A percentile compares a stretch with the other conserved stretches of the same genome.
Conservation (phyloP, 169 alveolate genomes). For the Plasmodium sp. region DNA sequence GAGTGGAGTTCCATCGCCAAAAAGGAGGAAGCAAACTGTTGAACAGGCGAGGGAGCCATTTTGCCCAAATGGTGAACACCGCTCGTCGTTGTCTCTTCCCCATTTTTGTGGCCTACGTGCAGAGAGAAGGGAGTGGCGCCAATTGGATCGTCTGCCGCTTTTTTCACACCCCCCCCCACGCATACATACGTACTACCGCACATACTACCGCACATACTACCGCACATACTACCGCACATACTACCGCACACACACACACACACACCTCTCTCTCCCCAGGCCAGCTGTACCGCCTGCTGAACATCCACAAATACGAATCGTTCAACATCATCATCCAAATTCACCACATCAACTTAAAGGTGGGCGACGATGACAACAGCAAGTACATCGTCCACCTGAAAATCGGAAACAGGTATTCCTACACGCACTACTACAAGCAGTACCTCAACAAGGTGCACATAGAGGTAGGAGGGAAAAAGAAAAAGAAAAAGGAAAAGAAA, state of each 20-base stretch:
- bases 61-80: background rate
- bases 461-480: constrained; percentile 18
- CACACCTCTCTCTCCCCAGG: background rate
- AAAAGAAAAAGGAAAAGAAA: background rate
- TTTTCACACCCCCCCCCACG: background rate
- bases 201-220: too few species aligned
- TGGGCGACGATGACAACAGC: constrained; percentile 53
- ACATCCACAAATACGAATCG: constrained; percentile 60
- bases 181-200: background rate
- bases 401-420: constrained; percentile 48
- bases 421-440: constrained; percentile 54
- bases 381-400: constrained; percentile 53
- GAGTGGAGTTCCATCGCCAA: background rate
- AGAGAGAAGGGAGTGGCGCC: background rate
- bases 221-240: background rate
- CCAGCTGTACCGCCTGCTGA: constrained; percentile 34
- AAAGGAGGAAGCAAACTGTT: background rate
- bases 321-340: constrained; percentile 46
- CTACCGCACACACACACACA: background rate
- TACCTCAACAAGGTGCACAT: constrained; percentile 41
- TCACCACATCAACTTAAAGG: constrained; percentile 56
- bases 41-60: background rate
- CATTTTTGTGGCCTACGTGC: background rate
- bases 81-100: background rate
- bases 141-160: background rate